Conservation (phyloP, 345 rosid species). For the Euphorbia lathyris region DNA sequence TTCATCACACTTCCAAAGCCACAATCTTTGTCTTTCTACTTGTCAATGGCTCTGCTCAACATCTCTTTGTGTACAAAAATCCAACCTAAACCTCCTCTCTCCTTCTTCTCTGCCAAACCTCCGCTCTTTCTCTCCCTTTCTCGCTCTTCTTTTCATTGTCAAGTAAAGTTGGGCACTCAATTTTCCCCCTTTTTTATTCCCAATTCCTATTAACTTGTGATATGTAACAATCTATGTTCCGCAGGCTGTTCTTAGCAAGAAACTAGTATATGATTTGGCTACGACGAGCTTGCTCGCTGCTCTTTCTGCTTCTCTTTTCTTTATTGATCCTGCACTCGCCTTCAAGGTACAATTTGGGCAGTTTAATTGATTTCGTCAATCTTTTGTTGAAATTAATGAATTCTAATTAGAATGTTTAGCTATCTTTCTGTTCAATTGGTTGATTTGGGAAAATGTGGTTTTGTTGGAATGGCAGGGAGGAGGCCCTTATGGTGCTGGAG, state of each 20-base stretch:
- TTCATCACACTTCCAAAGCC: not conserved
- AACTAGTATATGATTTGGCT: constrained; percentile 30
- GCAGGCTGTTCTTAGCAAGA: constrained; percentile 18
- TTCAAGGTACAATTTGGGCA: constrained; percentile 46
- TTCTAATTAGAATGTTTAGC: not conserved
- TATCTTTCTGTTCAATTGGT: not conserved
- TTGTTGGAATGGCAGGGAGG: constrained; percentile 54
- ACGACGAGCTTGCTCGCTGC: constrained; percentile 55
- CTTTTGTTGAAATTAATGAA: not conserved
- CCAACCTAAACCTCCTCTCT: constrained; percentile 31
- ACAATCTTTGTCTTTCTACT: not conserved
- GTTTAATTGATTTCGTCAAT: not conserved
- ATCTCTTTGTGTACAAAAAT: constrained; percentile 39
- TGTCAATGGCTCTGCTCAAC: constrained; percentile 45
- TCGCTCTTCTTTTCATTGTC: constrained; percentile 16
- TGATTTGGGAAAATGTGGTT: constrained; percentile 16
- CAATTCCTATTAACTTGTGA: not conserved
- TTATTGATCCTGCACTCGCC: constrained; percentile 81
- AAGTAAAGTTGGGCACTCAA: constrained; percentile 16
- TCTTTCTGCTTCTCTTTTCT: constrained; percentile 63
- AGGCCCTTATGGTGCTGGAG: constrained; percentile 87
- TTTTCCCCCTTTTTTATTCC: not conserved
- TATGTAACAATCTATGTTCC: constrained; percentile 1
- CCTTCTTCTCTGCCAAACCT: constrained; percentile 15
- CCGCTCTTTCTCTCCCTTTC: constrained; percentile 8